Evolutionary conservation across 2,329 filamentous ascomycete species (phyloP).

Genomic region (Aciculosporium take): DNA sequence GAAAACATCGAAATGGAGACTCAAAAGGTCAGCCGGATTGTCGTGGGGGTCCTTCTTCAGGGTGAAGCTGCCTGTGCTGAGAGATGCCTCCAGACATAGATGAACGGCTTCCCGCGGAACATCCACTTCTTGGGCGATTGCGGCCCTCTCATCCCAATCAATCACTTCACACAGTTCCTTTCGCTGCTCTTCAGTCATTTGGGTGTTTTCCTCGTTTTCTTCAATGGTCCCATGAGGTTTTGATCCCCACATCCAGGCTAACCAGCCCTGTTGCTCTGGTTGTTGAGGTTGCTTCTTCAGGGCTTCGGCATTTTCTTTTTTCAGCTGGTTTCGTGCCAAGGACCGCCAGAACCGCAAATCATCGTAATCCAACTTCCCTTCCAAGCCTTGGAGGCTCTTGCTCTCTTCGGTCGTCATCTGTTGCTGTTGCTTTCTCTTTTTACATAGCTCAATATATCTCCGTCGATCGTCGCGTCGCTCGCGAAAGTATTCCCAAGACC

Average conservation of each 20-base stretch:
- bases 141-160: conserved; percentile 94
- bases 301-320: conserved; percentile 87
- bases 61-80: conserved; percentile 94
- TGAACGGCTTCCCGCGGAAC: conserved; percentile 84
- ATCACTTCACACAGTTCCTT: conserved; percentile 96
- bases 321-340: conserved; percentile 80
- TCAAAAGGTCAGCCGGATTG: conserved; percentile 67
- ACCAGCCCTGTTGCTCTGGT: conserved; percentile 70
- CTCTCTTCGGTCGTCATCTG: conserved; percentile 57
- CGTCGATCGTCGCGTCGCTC: conserved; percentile 82
- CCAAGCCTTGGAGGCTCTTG: conserved; percentile 59
- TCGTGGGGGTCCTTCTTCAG: conserved; percentile 54
- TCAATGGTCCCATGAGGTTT: conserved; percentile 50
- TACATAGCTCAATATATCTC: conserved; percentile 87
- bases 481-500: conserved; percentile 93
- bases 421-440: conserved; percentile 70
- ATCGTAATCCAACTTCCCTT: conserved; percentile 83
- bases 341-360: conserved; percentile 97
- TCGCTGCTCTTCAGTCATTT: conserved; percentile 89
- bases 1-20: conserved; percentile 88
- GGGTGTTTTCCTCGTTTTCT: conserved; percentile 53
- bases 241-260: conserved; percentile 81
- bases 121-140: conserved; percentile 75
- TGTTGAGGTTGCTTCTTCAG: conserved; percentile 46
- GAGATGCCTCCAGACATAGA: conserved; percentile 77